Conservation (phyloP, 2,329 filamentous ascomycete species). For the Paecilomyces formosus region DNA sequence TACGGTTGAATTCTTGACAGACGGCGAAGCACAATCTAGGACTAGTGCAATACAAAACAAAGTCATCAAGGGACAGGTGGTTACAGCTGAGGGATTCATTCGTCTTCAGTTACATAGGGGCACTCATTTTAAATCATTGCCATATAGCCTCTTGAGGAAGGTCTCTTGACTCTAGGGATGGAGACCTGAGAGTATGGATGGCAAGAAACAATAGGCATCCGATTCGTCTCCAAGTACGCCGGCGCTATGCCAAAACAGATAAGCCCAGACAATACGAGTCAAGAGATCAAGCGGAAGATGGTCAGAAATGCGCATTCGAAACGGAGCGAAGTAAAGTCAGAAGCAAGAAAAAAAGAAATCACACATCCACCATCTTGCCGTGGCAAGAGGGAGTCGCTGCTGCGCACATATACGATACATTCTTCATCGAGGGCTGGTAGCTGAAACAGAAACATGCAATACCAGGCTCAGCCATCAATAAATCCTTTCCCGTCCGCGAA, state of each 20-base stretch:
- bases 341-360: neutral
- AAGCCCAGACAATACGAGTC: conserved; percentile 1
- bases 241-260: conserved; percentile 12
- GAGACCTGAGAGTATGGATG: neutral
- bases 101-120: neutral
- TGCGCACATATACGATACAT: neutral
- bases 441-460: neutral
- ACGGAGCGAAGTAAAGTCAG: neutral
- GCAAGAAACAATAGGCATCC: neutral
- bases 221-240: conserved; percentile 10
- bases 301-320: neutral
- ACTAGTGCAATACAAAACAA: neutral
- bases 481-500: neutral
- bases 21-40: neutral
- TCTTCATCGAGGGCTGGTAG: neutral
- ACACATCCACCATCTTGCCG: neutral
- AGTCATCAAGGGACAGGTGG: neutral
- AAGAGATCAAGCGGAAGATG: neutral
- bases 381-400: neutral
- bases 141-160: neutral
- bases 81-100: neutral
- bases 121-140: neutral
- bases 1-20: neutral
- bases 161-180: neutral
- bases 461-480: neutral